Conservation (phyloP, 257 asterid genomes). For the Solanum ahanhuiri region DNA sequence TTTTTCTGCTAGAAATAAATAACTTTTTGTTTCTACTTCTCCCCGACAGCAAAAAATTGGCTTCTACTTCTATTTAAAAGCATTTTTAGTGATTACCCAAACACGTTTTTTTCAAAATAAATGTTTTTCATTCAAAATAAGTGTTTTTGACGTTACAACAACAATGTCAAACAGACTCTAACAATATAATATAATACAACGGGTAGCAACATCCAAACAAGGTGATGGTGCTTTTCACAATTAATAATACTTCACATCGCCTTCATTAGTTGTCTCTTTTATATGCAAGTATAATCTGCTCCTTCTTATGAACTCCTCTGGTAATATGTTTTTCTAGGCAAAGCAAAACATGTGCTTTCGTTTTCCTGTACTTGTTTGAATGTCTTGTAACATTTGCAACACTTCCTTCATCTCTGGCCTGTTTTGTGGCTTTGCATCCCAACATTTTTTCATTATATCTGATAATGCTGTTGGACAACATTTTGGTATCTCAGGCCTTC, state of each 20-base stretch:
- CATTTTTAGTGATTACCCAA: not conserved
- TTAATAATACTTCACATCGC: too few relatives aligned
- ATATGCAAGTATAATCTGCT: not conserved
- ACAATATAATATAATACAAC: not conserved
- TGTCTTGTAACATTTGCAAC: not conserved
- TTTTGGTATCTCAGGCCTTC: conserved; percentile 2
- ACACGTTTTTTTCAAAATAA: too few relatives aligned
- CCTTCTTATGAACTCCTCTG: not conserved
- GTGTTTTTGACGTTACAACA: not conserved
- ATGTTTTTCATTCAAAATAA: too few relatives aligned
- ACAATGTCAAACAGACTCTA: not conserved
- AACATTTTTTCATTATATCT: not conserved
- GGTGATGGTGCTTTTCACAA: not conserved
- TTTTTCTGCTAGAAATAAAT: not conserved
- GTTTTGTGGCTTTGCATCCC: conserved; percentile 3
- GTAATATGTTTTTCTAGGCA: not conserved
- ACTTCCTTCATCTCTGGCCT: conserved; percentile 20
- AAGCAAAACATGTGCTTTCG: not conserved
- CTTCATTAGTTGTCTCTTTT: not conserved
- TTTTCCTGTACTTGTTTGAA: not conserved
- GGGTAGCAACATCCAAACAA: too few relatives aligned
- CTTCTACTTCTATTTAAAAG: not conserved
- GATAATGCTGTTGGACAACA: conserved; percentile 10
- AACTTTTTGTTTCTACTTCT: not conserved
- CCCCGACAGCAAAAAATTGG: not conserved